Evolutionary conservation across 768 basidiomycete species (phyloP).

Genomic region (Xerocomellus chrysenteron): DNA sequence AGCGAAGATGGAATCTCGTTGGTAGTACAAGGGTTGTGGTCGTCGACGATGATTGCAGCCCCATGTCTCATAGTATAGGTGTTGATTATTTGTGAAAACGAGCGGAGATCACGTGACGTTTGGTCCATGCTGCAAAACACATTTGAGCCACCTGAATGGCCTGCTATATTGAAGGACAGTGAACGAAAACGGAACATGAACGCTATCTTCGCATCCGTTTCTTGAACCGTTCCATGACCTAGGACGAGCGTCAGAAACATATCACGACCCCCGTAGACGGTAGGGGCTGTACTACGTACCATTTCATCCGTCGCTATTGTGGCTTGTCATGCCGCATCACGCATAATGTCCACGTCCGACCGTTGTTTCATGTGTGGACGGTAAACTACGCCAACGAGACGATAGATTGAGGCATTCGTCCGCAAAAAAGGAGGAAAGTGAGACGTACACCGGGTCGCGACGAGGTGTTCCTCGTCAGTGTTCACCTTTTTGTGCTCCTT

Average conservation of each 20-base stretch:
- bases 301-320: constrained; percentile 91
- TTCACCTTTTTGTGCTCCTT: constrained; percentile 53
- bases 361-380: constrained; percentile 79
- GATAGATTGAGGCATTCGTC: background rate
- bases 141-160: background rate
- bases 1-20: no score
- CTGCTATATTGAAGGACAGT: background rate
- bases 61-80: no score
- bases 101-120: no score
- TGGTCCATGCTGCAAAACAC: no score
- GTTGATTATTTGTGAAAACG: no score
- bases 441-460: constrained; percentile 80
- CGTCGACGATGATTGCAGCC: no score
- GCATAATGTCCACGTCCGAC: constrained; percentile 84
- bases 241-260: background rate
- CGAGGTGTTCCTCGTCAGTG: constrained; percentile 79
- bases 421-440: background rate
- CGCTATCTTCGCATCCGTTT: constrained; percentile 83
- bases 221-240: constrained; percentile 98
- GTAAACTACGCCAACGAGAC: constrained; percentile 55
- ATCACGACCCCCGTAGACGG: background rate
- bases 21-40: no score
- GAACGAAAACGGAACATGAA: constrained; percentile 18
- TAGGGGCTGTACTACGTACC: constrained; percentile 43
- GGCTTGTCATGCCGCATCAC: constrained; percentile 69